These are phyloP conservation scores for Picochlorum sp. DNA, from an alignment of 139 green algal species.

Conservation along the genomic window DNA sequence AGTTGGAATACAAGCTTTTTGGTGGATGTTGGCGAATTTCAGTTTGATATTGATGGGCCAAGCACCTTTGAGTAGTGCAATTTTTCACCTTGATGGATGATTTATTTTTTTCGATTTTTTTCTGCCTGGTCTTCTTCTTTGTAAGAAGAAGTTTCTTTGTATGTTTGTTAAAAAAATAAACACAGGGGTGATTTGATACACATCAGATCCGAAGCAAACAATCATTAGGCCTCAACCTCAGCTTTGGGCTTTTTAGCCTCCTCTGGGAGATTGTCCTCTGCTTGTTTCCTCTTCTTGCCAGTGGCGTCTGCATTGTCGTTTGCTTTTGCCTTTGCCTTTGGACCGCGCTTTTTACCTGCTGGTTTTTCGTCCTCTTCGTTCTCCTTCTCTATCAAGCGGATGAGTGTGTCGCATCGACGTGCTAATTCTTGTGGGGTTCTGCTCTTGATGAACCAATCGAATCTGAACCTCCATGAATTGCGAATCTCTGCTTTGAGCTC, in stretches of 20 bases:
- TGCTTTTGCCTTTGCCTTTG: constrained; percentile 1
- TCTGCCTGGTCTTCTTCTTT: not conserved
- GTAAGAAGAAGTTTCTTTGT: too few relatives aligned
- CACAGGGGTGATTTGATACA: not conserved
- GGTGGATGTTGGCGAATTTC: constrained; percentile 18
- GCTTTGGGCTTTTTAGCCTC: constrained; percentile 3
- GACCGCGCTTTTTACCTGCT: constrained; percentile 21
- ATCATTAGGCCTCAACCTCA: not conserved
- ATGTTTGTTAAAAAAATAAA: not conserved
- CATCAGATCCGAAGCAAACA: not conserved
- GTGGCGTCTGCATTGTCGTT: not conserved
- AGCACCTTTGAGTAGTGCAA: not conserved
- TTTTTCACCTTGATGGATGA: too few relatives aligned
- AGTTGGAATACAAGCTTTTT: constrained; percentile 20
- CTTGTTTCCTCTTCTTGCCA: constrained; percentile 17
- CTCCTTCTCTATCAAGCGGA: constrained; percentile 98
- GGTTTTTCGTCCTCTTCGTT: constrained; percentile 35
- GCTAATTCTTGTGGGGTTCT: constrained; percentile 76
- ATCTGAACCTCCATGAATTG: constrained; percentile 88
- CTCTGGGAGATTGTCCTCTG: not conserved
- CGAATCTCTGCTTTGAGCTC: constrained; percentile 94
- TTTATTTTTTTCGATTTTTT: too few relatives aligned
- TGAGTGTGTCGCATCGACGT: constrained; percentile 85
- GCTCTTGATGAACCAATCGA: constrained; percentile 99
- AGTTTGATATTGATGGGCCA: constrained; percentile 4